Evolutionary conservation across 768 basidiomycete species (phyloP).

Genomic region (Leccinellum albellum): DNA sequence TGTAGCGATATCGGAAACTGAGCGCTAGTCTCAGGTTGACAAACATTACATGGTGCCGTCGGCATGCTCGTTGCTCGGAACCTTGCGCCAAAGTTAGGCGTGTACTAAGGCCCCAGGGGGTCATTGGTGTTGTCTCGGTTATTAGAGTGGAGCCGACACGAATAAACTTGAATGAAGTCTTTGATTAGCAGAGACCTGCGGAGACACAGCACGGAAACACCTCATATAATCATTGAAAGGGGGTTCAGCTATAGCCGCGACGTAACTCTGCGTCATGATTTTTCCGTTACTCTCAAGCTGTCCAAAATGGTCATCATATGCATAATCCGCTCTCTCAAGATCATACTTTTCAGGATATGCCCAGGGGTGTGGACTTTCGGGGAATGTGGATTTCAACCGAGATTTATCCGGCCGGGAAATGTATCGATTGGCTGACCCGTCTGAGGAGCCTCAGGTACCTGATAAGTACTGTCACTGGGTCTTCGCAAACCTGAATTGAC

Average conservation of each 20-base stretch:
- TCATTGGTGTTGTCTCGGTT: not conserved
- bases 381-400: not conserved
- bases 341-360: not conserved
- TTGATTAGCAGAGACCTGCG: not conserved
- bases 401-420: not conserved
- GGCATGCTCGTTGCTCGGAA: not conserved
- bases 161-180: not conserved
- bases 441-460: too few species aligned
- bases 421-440: not conserved
- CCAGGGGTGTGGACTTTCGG: too few species aligned
- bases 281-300: not conserved
- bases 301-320: not conserved
- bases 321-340: not conserved
- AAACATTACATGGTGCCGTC: not conserved
- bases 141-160: not conserved
- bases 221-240: not conserved
- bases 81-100: not conserved
- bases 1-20: not conserved
- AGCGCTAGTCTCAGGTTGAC: not conserved
- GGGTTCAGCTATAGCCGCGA: not conserved
- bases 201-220: not conserved
- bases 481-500: not conserved
- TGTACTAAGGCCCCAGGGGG: not conserved
- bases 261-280: not conserved
- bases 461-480: not conserved